A percentile compares a stretch with the other conserved stretches of the same genome.
Evolutionary conservation across 2,329 filamentous ascomycete species (phyloP).

Genomic region (Sporothrix euskadiensis): DNA sequence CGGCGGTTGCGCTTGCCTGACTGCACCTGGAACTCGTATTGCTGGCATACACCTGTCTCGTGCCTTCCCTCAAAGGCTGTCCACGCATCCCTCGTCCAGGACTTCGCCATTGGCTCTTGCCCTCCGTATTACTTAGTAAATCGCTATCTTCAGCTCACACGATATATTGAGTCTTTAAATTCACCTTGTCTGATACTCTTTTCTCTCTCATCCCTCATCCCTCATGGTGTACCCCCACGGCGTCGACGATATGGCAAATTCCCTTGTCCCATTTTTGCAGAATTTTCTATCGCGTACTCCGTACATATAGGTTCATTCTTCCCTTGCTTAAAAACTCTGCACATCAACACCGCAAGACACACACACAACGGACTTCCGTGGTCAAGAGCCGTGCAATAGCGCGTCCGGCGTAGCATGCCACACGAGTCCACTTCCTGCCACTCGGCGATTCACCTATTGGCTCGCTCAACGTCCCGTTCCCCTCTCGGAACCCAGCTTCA

Average conservation of each 20-base stretch:
- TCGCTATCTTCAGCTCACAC: constrained; percentile 1
- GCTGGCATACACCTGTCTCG: background rate
- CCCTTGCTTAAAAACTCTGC: background rate
- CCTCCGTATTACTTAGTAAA: background rate
- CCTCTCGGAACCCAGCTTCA: constrained; percentile 19
- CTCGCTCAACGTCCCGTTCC: background rate
- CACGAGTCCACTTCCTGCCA: constrained; percentile 3
- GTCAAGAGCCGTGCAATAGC: constrained; percentile 6
- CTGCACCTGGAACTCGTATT: background rate
- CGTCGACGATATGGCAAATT: background rate
- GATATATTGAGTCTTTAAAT: background rate
- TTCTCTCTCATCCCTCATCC: constrained; percentile 7
- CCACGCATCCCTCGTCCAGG: background rate
- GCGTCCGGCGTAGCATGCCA: constrained; percentile 1
- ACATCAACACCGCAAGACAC: background rate
- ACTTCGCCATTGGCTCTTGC: background rate
- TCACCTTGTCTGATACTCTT: background rate
- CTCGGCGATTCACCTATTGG: constrained; percentile 9
- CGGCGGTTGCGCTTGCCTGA: background rate
- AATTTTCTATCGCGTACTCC: background rate
- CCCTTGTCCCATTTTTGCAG: background rate
- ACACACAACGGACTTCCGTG: constrained; percentile 9
- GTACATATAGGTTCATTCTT: too few species aligned
- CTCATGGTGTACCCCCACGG: background rate
- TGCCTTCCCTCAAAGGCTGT: background rate